Evolutionary conservation across 75 land plant genomes (phyloP).

Genomic region (Cryptomeria japonica): DNA sequence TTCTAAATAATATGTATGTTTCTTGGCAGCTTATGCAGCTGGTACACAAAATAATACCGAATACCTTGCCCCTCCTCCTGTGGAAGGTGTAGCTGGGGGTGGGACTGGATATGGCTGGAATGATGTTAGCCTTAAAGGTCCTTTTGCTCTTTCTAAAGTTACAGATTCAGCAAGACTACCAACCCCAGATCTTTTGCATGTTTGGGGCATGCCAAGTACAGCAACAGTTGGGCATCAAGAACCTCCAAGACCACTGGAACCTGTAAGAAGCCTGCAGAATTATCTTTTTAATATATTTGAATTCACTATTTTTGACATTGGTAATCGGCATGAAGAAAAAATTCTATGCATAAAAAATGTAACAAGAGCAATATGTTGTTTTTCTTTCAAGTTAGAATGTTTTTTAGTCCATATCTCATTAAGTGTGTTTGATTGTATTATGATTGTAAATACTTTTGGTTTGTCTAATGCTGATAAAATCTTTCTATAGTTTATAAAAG

Average conservation of each 20-base stretch:
- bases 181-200: constrained; percentile 72
- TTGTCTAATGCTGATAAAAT: neutral
- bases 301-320: neutral
- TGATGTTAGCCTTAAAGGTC: constrained; percentile 28
- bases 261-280: constrained; percentile 36
- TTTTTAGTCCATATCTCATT: neutral
- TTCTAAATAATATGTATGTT: neutral
- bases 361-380: neutral
- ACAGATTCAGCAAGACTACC: constrained; percentile 66
- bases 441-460: neutral
- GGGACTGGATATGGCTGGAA: constrained; percentile 98
- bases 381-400: neutral
- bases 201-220: constrained; percentile 96
- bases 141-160: constrained; percentile 21
- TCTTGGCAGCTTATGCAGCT: neutral
- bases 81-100: constrained; percentile 96
- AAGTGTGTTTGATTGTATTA: neutral
- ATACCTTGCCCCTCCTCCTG: constrained; percentile 55
- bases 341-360: neutral
- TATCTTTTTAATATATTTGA: neutral
- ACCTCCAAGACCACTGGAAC: constrained; percentile 81
- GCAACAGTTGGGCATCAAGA: constrained; percentile 93
- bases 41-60: constrained; percentile 4
- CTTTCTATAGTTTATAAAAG: neutral
- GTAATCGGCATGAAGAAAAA: neutral